Conservation (phyloP, 306 rosid species). For the Dalbergia cochinchinensis region DNA sequence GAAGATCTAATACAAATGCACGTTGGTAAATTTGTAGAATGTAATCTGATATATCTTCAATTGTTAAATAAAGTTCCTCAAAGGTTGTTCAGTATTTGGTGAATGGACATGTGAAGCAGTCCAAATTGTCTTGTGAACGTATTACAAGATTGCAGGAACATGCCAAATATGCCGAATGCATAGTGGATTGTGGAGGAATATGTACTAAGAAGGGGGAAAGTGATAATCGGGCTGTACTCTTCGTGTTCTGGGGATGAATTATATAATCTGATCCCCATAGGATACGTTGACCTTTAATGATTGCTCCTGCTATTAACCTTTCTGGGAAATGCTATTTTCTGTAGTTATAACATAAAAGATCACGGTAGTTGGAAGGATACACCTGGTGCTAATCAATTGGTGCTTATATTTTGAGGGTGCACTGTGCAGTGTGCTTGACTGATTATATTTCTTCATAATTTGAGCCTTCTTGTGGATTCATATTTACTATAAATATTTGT, state of each 20-base stretch:
- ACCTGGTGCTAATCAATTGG: neutral
- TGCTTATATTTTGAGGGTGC: neutral
- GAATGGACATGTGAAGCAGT: neutral
- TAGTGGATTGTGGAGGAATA: neutral
- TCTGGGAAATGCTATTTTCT: neutral
- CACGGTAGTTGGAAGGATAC: neutral
- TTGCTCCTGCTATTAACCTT: neutral
- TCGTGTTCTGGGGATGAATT: constrained; percentile 4
- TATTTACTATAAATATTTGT: constrained; percentile 16
- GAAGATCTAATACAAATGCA: neutral
- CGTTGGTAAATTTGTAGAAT: neutral
- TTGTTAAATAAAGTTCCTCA: neutral
- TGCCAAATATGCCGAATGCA: neutral
- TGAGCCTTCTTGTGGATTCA: neutral
- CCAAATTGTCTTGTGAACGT: neutral
- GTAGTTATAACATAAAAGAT: neutral
- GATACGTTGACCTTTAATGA: constrained; percentile 4
- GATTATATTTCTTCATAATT: constrained; percentile 1
- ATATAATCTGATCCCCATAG: neutral
- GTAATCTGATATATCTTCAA: neutral
- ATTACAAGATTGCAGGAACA: neutral
- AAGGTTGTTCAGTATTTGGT: neutral
- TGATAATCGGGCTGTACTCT: neutral
- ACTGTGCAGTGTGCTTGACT: neutral
- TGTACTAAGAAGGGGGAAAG: neutral